Base-by-base conservation (phyloP, 768 basidiomycete species). In the Pleurotus giganteus region DNA sequence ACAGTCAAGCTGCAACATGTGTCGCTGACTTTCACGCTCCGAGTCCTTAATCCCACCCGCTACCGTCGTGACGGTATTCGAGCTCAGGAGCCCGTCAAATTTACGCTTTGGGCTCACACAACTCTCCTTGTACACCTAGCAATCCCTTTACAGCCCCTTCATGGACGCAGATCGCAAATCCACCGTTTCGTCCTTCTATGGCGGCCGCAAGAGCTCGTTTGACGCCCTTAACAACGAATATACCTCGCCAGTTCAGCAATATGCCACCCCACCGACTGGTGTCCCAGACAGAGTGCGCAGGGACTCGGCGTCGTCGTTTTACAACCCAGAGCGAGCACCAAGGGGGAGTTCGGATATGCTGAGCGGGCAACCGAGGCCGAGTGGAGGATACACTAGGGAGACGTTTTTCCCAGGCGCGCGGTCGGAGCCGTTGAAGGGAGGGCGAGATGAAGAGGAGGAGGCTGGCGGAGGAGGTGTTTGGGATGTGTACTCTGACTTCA, bases 401-500 rank as follows among this genome's bases (percentile, higher is more conserved):
- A 88, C 87, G 0, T 91, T 84, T 66, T 81, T 86, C 55, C 80
- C 80, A 56, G 75, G 79, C 28, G 90, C 86, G 12, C 76, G 90
- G 57, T 79, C 81, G 61, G 90, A 90, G 64, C 91, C 91, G 4
- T 68, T 91, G 58, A 90, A 89, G 65, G 86, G 84, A 7, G 88
- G 85, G n/a, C 71, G 78, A 53, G 89, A 91, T 59, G 90, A 91
- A 65, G 83, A 85, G 61, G 80, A 80, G 57, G 74, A 74, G 41
- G 68, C 60, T 11, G 58, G 60, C n/a, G 63, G 63, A 71, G 39
- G 74, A 71, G 13, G 77, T 50, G 74, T 75, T 29, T 92, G 88
- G 84, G 89, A 94, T 66, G 84, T 94, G 42, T 93, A 84, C 65
- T 89, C 91, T 19, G 91, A 94, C 70, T 94, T 94, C 70, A 94